Evolutionary conservation across 2,329 filamentous ascomycete species (phyloP).

Genomic region (Penicillium sp.): DNA sequence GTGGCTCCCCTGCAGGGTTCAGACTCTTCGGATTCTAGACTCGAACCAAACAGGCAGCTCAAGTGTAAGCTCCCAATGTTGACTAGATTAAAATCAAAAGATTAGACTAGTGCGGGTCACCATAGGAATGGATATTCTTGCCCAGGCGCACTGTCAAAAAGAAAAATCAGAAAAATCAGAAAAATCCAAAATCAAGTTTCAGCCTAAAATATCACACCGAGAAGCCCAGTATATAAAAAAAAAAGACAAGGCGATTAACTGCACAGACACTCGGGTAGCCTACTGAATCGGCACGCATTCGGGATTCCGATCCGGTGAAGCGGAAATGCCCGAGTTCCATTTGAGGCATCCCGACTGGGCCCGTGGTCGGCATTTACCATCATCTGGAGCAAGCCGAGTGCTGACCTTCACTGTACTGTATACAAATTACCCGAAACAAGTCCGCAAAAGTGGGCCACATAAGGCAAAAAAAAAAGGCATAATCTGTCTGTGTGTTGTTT

Average conservation of each 20-base stretch:
- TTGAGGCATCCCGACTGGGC: constrained; percentile 21
- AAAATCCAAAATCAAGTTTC: neutral
- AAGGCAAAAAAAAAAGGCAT: neutral
- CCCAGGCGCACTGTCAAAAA: neutral
- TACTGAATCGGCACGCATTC: constrained; percentile 18
- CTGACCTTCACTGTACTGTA: neutral
- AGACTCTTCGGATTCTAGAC: neutral
- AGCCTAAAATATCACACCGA: constrained; percentile 3
- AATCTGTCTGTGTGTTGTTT: neutral
- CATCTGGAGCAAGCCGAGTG: constrained; percentile 16
- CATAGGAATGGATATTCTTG: neutral
- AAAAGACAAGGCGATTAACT: neutral
- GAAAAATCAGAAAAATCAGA: neutral
- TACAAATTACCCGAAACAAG: neutral
- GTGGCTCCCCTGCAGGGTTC: neutral
- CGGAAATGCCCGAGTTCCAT: constrained; percentile 20
- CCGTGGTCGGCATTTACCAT: constrained; percentile 13
- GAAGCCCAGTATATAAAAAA: neutral
- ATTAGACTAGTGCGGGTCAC: neutral
- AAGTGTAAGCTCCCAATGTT: neutral
- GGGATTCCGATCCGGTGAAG: constrained; percentile 25
- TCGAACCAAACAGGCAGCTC: no score
- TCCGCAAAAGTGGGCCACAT: neutral
- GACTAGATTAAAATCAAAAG: neutral
- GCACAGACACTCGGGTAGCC: constrained; percentile 14